Percentiles rank a stretch among this genome's conserved stretches.
Evolutionary conservation across 495 filamentous ascomycete genomes (phyloP).

Genomic region (Lichenothelia convexa): DNA sequence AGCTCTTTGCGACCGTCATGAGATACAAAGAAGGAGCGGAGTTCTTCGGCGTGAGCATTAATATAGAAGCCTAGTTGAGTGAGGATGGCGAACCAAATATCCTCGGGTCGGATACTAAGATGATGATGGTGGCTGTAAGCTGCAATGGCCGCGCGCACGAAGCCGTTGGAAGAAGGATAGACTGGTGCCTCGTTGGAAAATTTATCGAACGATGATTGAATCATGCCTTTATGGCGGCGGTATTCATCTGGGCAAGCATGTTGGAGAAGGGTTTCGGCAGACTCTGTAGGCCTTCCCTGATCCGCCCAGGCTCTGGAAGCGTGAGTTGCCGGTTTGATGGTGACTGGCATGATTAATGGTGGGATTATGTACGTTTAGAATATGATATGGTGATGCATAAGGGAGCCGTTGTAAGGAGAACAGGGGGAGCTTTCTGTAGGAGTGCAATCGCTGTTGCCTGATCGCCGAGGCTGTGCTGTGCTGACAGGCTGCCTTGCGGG

Average conservation of each 20-base stretch:
- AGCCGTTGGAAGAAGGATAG: conserved; percentile 1
- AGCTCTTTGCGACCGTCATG: conserved; percentile 21
- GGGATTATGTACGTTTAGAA: too few relatives aligned
- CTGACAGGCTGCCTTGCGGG: too few relatives aligned
- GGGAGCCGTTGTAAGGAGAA: too few relatives aligned
- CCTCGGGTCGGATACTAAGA: conserved; percentile 4
- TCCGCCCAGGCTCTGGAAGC: background rate
- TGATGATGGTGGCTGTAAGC: conserved; percentile 5
- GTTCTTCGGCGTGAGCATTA: conserved; percentile 20
- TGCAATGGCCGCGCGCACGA: background rate
- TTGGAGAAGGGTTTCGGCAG: background rate
- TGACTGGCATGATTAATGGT: background rate
- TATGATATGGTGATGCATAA: too few relatives aligned
- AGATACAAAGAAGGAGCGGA: conserved; percentile 19
- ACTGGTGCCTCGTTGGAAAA: background rate
- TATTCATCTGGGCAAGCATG: background rate
- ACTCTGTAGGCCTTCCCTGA: background rate
- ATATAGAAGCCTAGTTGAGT: conserved; percentile 10
- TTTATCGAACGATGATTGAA: conserved; percentile 2
- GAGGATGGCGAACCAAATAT: conserved; percentile 5
- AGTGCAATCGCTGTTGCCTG: too few relatives aligned
- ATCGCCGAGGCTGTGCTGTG: too few relatives aligned
- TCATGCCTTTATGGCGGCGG: background rate
- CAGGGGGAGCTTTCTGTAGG: too few relatives aligned
- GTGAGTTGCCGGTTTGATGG: conserved; percentile 2